A percentile compares a stretch with the other conserved stretches of the same genome.
Evolutionary conservation across 495 filamentous ascomycete genomes (phyloP).

Genomic region (Hyaloscypha hepaticicola): DNA sequence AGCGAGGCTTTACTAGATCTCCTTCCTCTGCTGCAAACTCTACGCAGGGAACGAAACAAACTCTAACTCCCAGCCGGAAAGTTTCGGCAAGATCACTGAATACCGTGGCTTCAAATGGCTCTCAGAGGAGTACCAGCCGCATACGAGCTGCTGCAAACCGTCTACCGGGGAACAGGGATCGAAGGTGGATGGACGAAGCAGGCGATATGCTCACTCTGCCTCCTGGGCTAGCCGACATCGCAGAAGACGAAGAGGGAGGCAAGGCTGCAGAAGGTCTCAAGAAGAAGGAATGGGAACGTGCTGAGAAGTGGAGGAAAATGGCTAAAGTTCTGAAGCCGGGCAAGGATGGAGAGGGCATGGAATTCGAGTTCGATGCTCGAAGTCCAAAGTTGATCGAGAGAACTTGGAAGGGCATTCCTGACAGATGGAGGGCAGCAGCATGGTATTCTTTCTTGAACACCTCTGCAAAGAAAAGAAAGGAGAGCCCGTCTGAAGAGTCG

Average conservation of each 20-base stretch:
- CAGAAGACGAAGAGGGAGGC: conserved; percentile 59
- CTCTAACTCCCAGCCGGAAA: conserved; percentile 42
- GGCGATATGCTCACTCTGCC: conserved; percentile 85
- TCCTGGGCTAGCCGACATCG: conserved; percentile 59
- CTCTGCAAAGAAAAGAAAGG: conserved; percentile 66
- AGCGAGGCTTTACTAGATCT: conserved; percentile 52
- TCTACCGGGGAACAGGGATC: conserved; percentile 72
- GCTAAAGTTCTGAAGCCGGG: conserved; percentile 62
- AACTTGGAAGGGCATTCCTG: conserved; percentile 97
- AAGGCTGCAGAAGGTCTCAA: conserved; percentile 58
- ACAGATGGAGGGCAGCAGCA: conserved; percentile 89
- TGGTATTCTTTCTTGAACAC: conserved; percentile 93
- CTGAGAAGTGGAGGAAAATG: conserved; percentile 98
- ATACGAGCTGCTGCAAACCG: conserved; percentile 69
- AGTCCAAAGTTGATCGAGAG: conserved; percentile 85
- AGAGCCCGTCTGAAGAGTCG: conserved; percentile 63
- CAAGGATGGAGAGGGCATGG: conserved; percentile 72
- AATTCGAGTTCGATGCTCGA: conserved; percentile 83
- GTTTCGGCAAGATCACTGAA: conserved; percentile 52
- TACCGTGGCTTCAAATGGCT: conserved; percentile 49
- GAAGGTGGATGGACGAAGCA: conserved; percentile 78
- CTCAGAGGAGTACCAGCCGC: conserved; percentile 46
- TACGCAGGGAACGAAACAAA: conserved; percentile 33
- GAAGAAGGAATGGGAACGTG: conserved; percentile 76
- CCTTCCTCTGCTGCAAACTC: conserved; percentile 40